Evolutionary conservation across 148 eudicot species (phyloP), one percentile per base, ranked within the genome.

Genomic region (Selenicereus undatus): DNA sequence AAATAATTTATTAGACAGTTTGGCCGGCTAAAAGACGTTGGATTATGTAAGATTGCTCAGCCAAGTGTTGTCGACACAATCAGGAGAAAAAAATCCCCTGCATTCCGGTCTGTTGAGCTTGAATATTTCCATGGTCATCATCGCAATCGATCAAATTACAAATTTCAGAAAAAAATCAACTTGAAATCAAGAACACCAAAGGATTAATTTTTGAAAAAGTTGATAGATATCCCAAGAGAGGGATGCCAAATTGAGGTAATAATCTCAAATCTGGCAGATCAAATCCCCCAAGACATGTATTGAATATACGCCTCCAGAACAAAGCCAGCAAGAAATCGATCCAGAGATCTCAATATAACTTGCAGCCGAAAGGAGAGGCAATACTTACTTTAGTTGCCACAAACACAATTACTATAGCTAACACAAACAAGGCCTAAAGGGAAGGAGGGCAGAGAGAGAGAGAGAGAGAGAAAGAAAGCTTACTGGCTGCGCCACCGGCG

Each of bases 21-120:
- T 32, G 1, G 32, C 32, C 32, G 32, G 32, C 32, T 32, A 32
- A 32, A 32, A 32, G 32, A 32, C 32, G 32, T 32, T 2, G 32
- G 32, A 32, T 32, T 32, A 0, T 32, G 2, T 2, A 0, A n/a
- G 69, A 81, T 81, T 75, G 83, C 83, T 81, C 83, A 81, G 83
- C 0, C 2, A 4, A 81, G 36, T 14, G 42, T 1, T 22, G 52
- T 81, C 79, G 83, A 75, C 83, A 81, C 79, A 80, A 22, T 62
- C 83, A 81, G 42, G 79, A 65, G 43, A 65, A 27, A 5, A 11
- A 26, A 39, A 10, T 50, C 51, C 50, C 88, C 85, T 85, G 91
- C 86, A 82, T 81, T 91, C 85, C 93, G 95, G 95, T 90, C 93
- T 91, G 95, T 91, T 91, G 94, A 91, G 94, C 94, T 91, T 91